phyloP scores from a whole-genome alignment of 768 basidiomycete genomes.

The Daedalea quercina region DNA sequence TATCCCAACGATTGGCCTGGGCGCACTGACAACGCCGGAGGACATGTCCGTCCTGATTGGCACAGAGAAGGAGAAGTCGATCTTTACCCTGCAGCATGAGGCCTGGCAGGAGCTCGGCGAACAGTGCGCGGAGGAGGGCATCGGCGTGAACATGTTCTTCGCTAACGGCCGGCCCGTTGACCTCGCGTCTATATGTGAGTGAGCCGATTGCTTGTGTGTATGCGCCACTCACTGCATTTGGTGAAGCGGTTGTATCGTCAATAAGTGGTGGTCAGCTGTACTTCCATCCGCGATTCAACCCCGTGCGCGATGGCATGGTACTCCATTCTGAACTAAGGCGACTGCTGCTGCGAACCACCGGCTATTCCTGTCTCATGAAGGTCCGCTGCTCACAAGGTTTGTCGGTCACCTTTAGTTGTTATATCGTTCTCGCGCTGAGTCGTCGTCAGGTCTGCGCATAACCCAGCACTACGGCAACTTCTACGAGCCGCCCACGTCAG shows the following conservation, averaged over 20 bases:
- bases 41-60: conserved; percentile 68
- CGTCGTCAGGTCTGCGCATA: conserved; percentile 49
- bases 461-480: conserved; percentile 70
- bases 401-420: conserved; percentile 6
- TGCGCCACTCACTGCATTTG: not conserved
- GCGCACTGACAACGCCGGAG: conserved; percentile 50
- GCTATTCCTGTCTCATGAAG: conserved; percentile 72
- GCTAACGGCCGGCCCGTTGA: conserved; percentile 78
- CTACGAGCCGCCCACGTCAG: conserved; percentile 56
- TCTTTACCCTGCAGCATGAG: conserved; percentile 75
- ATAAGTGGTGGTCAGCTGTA: conserved; percentile 87
- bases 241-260: conserved; percentile 53
- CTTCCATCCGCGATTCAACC: conserved; percentile 87
- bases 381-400: conserved; percentile 83
- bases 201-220: not conserved
- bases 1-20: conserved; percentile 65
- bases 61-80: conserved; percentile 76
- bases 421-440: not conserved
- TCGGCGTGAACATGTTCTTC: conserved; percentile 87
- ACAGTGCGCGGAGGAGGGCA: conserved; percentile 82
- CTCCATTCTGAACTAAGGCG: conserved; percentile 74
- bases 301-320: conserved; percentile 52
- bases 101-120: conserved; percentile 82
- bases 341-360: conserved; percentile 61
- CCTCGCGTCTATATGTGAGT: conserved; percentile 75